Conservation (phyloP, 768 basidiomycete genomes). For the Rossbeevera mucosa region DNA sequence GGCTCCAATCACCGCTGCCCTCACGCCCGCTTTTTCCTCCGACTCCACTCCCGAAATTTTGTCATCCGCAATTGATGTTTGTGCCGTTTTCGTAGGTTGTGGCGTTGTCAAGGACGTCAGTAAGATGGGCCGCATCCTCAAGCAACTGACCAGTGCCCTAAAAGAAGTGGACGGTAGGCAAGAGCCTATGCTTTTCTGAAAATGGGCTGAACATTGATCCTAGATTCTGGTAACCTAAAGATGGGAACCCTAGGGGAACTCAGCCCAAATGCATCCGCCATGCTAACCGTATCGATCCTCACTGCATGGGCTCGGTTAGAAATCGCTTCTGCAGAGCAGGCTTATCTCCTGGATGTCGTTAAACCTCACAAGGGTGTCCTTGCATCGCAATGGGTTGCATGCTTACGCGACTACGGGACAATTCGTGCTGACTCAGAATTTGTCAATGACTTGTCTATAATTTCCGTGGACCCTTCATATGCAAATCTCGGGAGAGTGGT, state of each 20-base stretch:
- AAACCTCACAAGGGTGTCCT: conserved; percentile 73
- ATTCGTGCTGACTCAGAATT: conserved; percentile 88
- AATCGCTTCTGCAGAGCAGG: conserved; percentile 66
- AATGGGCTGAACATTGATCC: conserved; percentile 10
- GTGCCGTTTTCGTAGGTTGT: conserved; percentile 92
- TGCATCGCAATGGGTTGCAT: conserved; percentile 81
- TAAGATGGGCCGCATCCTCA: conserved; percentile 92
- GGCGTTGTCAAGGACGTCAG: conserved; percentile 88
- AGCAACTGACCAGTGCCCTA: conserved; percentile 79
- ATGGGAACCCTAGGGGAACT: conserved; percentile 84
- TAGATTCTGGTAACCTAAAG: conserved; percentile 79
- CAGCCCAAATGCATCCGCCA: conserved; percentile 91
- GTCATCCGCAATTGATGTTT: conserved; percentile 87
- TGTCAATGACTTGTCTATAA: conserved; percentile 67
- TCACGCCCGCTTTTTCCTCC: conserved; percentile 93
- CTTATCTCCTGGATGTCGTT: conserved; percentile 76
- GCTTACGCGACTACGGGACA: conserved; percentile 88
- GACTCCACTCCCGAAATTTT: conserved; percentile 95
- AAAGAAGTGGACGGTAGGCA: conserved; percentile 81
- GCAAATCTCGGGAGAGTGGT: conserved; percentile 89
- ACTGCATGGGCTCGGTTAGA: conserved; percentile 95
- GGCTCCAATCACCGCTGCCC: conserved; percentile 94
- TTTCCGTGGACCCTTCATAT: conserved; percentile 76
- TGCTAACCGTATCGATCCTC: conserved; percentile 87
- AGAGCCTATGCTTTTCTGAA: not conserved